Evolutionary conservation across 78 protist genomes (phyloP).

Genomic region (Dictyostelium firmibasis): DNA sequence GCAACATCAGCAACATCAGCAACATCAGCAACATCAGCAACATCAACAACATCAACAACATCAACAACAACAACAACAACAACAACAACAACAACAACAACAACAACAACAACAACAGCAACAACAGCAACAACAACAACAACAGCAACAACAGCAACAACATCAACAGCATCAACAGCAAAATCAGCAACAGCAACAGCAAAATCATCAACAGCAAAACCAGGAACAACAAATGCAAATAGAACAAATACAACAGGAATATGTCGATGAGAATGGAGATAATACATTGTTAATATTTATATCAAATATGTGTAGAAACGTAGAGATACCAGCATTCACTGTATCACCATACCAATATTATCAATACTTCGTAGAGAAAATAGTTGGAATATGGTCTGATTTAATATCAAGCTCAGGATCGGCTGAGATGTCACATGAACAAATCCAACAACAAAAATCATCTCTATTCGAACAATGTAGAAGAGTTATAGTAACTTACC

Average conservation of each 20-base stretch:
- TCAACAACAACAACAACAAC: neutral
- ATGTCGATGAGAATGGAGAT: neutral
- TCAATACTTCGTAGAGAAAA: neutral
- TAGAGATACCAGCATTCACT: neutral
- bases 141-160: neutral
- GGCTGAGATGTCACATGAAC: neutral
- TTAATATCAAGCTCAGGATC: neutral
- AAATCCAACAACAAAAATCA: neutral
- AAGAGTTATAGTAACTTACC: neutral
- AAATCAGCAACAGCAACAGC: neutral
- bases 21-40: neutral
- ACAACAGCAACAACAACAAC: neutral
- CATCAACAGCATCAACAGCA: neutral
- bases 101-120: neutral
- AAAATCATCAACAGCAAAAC: neutral
- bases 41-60: too few species aligned
- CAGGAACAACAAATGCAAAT: conserved; percentile 4
- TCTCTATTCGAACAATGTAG: neutral
- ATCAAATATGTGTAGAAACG: neutral
- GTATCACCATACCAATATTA: neutral
- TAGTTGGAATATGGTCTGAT: neutral
- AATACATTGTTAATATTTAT: neutral
- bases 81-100: neutral
- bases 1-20: neutral
- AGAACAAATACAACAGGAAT: neutral